Base-by-base conservation (phyloP, 1,284 basidiomycete species). In the Ceratobasidium sp. region DNA sequence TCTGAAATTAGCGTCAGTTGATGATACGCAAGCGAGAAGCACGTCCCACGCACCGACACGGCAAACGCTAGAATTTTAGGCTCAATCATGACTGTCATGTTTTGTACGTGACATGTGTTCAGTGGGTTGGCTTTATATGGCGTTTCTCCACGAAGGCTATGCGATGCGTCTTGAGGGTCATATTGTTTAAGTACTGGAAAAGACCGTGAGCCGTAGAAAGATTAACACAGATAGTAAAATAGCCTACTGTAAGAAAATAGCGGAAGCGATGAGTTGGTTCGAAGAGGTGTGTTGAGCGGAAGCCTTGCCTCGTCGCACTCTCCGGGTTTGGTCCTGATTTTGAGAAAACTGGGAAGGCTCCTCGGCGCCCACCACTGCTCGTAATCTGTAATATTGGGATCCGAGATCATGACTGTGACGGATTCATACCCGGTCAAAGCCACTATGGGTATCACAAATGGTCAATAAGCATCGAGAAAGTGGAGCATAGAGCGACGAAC, bases 111-210 rank as follows among this genome's bases (percentile, higher is more conserved):
- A n/a, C 64, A 66, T 36, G 14, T 54, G 22, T 66, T 24, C 24
- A 66, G 24, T 11, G 64, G 64, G 15, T 66, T 48, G 45, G 64
- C 64, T 19, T 53, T 53, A 31, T 66, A 66, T 1, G 64, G 64
- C 14, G 48, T 53, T 22, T 33, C 50, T 36, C 47, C 1, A 1
- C 45, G 47, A 50, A 65, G 47, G 36, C 29, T n/a, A 8, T 29
- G 59, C 7, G 22, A 17, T 11, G 24, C 41, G 14, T 7, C 7
- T 7, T 48, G 36, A 4, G 47, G 22, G n/a, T 29, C 29, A 19
- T 29, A 24, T 44, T 64, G 62, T 11, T 33, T 50, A n/a, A 64
- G 44, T n/a, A n/a, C n/a, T n/a, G n/a, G n/a, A n/a, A n/a, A n/a
- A n/a, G n/a, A n/a, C n/a, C n/a, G n/a, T n/a, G n/a, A n/a, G n/a